phyloP scores from a whole-genome alignment of 2,329 filamentous ascomycete genomes.

The Aspergillus latus region DNA sequence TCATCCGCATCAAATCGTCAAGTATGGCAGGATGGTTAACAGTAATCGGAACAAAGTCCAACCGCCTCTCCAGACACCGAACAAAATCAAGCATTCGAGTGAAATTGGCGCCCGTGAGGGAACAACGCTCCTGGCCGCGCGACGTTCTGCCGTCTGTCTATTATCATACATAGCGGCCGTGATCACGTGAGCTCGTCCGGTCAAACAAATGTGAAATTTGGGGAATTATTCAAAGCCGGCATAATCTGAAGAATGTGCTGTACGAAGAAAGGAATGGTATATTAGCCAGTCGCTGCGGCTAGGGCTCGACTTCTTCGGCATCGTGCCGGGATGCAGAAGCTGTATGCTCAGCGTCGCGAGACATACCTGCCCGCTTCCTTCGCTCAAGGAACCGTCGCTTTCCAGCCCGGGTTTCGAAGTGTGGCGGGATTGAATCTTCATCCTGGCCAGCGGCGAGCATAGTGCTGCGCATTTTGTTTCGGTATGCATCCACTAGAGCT shows the following conservation, averaged over 20 bases:
- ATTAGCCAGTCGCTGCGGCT: background rate
- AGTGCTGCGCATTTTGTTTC: slow-evolving; percentile 82
- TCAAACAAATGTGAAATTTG: background rate
- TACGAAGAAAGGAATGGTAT: background rate
- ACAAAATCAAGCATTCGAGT: background rate
- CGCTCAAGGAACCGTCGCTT: slow-evolving; percentile 72
- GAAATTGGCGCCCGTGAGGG: background rate
- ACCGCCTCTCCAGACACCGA: slow-evolving; percentile 12
- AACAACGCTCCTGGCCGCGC: background rate
- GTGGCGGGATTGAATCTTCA: slow-evolving; percentile 69
- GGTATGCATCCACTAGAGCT: slow-evolving; percentile 81
- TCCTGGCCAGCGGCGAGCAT: slow-evolving; percentile 79
- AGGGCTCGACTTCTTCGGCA: slow-evolving; percentile 41
- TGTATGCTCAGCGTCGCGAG: slow-evolving; percentile 19
- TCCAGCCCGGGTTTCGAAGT: slow-evolving; percentile 85
- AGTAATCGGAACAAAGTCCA: background rate
- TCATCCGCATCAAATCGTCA: slow-evolving; percentile 9
- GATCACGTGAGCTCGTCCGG: slow-evolving; percentile 3
- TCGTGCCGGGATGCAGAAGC: slow-evolving; percentile 33
- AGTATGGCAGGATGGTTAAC: background rate
- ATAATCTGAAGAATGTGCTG: background rate
- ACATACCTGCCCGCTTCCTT: slow-evolving; percentile 20
- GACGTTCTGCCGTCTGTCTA: slow-evolving; percentile 10
- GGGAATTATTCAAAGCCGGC: background rate
- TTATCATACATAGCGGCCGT: slow-evolving; percentile 23